Percentiles rank a stretch among this genome's conserved stretches.
phyloP scores from a whole-genome alignment of 139 green algal genomes.

The Asterochloris sp. region DNA sequence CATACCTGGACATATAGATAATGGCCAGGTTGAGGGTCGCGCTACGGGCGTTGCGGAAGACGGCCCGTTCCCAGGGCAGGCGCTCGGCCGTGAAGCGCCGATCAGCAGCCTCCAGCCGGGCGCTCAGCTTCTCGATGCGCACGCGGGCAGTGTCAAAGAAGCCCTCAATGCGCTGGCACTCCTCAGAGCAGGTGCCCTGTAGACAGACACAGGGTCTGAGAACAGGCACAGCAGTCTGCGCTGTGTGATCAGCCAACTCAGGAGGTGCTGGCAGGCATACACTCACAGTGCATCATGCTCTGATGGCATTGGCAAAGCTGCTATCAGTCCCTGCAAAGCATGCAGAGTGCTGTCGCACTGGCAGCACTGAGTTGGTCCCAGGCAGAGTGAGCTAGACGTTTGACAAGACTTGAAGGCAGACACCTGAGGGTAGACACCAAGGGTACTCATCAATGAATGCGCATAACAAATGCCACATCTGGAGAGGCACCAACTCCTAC shows the following conservation, averaged over 20 bases:
- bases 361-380: too few relatives aligned
- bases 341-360: too few relatives aligned
- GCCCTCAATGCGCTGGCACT: conserved; percentile 17
- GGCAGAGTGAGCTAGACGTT: too few relatives aligned
- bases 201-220: not conserved
- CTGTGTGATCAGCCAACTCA: not conserved
- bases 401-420: too few relatives aligned
- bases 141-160: conserved; percentile 20
- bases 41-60: conserved; percentile 28
- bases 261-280: not conserved
- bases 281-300: too few relatives aligned
- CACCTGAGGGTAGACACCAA: too few relatives aligned
- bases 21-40: conserved; percentile 35
- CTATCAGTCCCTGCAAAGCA: too few relatives aligned
- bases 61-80: conserved; percentile 39
- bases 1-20: too few relatives aligned
- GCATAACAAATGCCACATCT: too few relatives aligned
- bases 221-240: not conserved
- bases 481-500: too few relatives aligned
- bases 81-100: conserved; percentile 25
- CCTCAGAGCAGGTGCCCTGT: conserved; percentile 21
- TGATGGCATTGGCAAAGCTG: too few relatives aligned
- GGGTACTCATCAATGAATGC: too few relatives aligned
- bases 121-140: conserved; percentile 2
- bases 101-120: conserved; percentile 1